Base-by-base conservation (phyloP, 2,329 filamentous ascomycete genomes). In the Penicillium aurantiogriseum region DNA sequence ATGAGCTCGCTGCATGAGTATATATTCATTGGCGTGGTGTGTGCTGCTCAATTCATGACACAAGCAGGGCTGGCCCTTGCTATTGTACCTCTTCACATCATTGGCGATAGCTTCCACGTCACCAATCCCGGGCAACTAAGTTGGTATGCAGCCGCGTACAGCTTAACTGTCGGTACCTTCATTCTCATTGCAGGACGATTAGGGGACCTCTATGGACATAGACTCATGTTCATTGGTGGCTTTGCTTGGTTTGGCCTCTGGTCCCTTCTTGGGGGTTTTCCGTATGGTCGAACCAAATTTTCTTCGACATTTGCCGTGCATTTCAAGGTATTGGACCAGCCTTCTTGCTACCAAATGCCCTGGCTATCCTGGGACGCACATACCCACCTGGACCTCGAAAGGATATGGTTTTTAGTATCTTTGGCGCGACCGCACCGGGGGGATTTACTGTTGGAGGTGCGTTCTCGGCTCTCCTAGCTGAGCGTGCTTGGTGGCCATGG, bases 281-380 rank as follows among this genome's bases (percentile, higher is more conserved):
- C 35, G 71, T 74, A 38, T 74, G 67, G 60, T 66, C 64, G 3
- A 66, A 56, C 61, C 82, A 77, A 6, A 70, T 76, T 0, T 74
- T 82, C n/a, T 83, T 84, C 63, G 74, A 81, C 60, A 74, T 79
- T 36, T 77, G 77, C 21, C 77, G 84, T 6, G 82, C 80, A 0
- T 69, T 86, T 2, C 83, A 86, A 58, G 84, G 74, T 1, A 73
- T 77, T 5, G 88, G 87, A 0, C 84, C 85, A 0, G 85, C 85
- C 0, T 74, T 89, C n/a, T 74, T 81, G 6, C 74, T 89, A 25
- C 87, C 87, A 1, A 90, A 88, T 63, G 84, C 79, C 0, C 72
- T 89, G 15, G 86, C 85, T 2, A 77, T 90, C n/a, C 69, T 89
- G 0, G 86, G 85, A 8, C 75, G 76, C 1, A 78, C 80, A 0